Conservation (phyloP, 108 stramenopile species). For the Discostella stelligeroides region DNA sequence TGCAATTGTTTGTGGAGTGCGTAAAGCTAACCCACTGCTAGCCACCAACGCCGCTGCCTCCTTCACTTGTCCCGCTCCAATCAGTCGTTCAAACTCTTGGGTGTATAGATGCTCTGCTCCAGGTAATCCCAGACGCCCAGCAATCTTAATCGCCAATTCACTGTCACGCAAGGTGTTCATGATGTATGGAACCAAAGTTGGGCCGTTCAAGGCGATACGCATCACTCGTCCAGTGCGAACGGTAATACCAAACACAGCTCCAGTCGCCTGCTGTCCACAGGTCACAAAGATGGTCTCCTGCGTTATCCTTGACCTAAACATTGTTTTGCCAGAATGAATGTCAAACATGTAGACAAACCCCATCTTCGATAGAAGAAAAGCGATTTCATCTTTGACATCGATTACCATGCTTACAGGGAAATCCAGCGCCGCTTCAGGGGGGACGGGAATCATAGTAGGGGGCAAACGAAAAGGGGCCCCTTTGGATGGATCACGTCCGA, state of each 20-base stretch:
- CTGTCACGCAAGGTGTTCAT: constrained; percentile 90
- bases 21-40: constrained; percentile 81
- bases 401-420: constrained; percentile 95
- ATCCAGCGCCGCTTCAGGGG: constrained; percentile 94
- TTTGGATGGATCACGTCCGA: constrained; percentile 95
- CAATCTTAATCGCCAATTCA: constrained; percentile 92
- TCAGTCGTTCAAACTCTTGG: constrained; percentile 92
- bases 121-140: constrained; percentile 93
- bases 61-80: constrained; percentile 86
- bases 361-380: constrained; percentile 97
- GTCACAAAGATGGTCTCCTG: constrained; percentile 97
- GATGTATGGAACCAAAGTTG: constrained; percentile 95
- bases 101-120: constrained; percentile 97
- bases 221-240: constrained; percentile 95
- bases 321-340: constrained; percentile 92
- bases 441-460: constrained; percentile 91
- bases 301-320: constrained; percentile 95
- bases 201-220: constrained; percentile 91
- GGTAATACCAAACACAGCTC: constrained; percentile 92
- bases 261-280: constrained; percentile 79
- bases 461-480: constrained; percentile 91
- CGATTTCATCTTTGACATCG: constrained; percentile 89
- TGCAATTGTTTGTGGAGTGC: constrained; percentile 97
- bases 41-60: constrained; percentile 96
- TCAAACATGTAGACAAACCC: constrained; percentile 99